phyloP scores from a whole-genome alignment of 2,329 filamentous ascomycete genomes.

The Cryphonectria radicalis region DNA sequence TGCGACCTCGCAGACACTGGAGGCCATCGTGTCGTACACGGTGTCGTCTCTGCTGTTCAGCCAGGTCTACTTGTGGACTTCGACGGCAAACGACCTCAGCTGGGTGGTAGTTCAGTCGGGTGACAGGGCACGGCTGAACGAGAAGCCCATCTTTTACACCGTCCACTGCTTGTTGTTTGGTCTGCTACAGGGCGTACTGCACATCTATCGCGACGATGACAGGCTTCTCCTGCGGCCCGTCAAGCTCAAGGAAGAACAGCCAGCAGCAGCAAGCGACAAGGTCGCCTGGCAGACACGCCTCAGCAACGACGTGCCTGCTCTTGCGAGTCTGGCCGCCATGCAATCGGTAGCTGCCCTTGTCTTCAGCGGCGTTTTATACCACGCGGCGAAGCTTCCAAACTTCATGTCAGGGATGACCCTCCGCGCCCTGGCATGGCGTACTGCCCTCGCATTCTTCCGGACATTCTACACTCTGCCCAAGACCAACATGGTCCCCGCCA shows the following conservation, averaged over 20 bases:
- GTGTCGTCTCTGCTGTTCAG: constrained; percentile 80
- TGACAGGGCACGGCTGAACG: constrained; percentile 80
- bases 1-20: constrained; percentile 62
- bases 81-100: constrained; percentile 57
- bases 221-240: constrained; percentile 56
- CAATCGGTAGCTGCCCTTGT: constrained; percentile 53
- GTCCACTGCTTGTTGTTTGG: constrained; percentile 72
- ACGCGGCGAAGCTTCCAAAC: constrained; percentile 7
- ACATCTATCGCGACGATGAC: constrained; percentile 77
- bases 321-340: constrained; percentile 45
- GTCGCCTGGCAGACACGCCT: constrained; percentile 43
- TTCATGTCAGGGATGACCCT: constrained; percentile 40
- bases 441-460: constrained; percentile 71
- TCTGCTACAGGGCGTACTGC: constrained; percentile 67
- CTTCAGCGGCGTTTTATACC: constrained; percentile 61
- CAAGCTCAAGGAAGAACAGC: constrained; percentile 33
- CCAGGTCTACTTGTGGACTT: constrained; percentile 79
- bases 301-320: constrained; percentile 43
- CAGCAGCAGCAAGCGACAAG: constrained; percentile 31
- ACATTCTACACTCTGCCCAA: constrained; percentile 77
- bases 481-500: constrained; percentile 65
- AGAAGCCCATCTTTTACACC: constrained; percentile 81
- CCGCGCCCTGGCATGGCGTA: constrained; percentile 68
- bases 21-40: constrained; percentile 76
- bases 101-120: constrained; percentile 75